A percentile compares a stretch with the other conserved stretches of the same genome.
phyloP scores from a whole-genome alignment of 179 eudicot genomes.

The Amaranthus tricolor region DNA sequence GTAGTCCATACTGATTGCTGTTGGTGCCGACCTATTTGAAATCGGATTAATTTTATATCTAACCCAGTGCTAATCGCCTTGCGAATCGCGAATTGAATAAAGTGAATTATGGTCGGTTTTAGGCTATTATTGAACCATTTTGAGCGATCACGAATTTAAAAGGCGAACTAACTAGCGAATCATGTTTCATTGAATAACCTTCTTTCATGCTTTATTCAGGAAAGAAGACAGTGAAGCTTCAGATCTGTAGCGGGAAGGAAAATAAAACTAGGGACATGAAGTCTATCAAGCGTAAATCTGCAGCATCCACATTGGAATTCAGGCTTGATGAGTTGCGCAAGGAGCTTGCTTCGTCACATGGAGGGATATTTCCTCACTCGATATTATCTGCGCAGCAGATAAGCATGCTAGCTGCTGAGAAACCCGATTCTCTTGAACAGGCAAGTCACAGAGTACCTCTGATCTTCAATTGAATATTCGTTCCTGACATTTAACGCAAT shows the following conservation, averaged over 20 bases:
- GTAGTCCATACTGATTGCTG: background rate
- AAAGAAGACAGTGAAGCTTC: conserved; percentile 66
- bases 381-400: conserved; percentile 88
- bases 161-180: no score
- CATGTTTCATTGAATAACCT: no score
- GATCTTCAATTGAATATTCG: background rate
- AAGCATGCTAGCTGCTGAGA: conserved; percentile 48
- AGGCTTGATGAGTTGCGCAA: conserved; percentile 82
- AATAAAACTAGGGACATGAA: conserved; percentile 38
- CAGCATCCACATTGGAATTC: conserved; percentile 55
- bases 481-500: background rate
- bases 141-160: no score
- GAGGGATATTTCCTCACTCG: conserved; percentile 95
- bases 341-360: conserved; percentile 70
- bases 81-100: no score
- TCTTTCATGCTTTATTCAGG: conserved; percentile 41
- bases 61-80: no score
- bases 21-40: background rate
- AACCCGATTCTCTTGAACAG: conserved; percentile 71
- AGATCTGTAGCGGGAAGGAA: conserved; percentile 43
- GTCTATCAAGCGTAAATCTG: conserved; percentile 51
- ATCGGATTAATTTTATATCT: background rate
- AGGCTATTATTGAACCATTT: no score
- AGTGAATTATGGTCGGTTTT: no score
- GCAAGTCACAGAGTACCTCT: conserved; percentile 28